Evolutionary conservation across 768 basidiomycete species (phyloP).

Genomic region (Tulasnella sp.): DNA sequence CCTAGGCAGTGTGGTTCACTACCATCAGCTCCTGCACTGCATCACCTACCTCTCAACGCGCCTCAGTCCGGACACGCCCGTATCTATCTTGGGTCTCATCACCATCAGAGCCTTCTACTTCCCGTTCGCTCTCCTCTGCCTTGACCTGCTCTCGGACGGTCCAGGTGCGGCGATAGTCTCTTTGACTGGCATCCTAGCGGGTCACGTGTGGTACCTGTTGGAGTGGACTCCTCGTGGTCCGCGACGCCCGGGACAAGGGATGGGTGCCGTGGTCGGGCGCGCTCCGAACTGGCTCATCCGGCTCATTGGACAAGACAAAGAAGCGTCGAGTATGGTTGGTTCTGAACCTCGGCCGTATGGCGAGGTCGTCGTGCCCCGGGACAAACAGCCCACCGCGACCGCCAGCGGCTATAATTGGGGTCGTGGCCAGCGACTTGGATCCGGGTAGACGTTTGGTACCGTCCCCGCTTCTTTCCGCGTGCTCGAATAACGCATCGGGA

Average conservation of each 20-base stretch:
- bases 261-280: constrained; percentile 47
- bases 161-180: constrained; percentile 51
- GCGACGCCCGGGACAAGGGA: constrained; percentile 44
- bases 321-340: constrained; percentile 37
- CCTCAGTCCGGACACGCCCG: constrained; percentile 61
- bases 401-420: constrained; percentile 52
- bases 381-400: constrained; percentile 33
- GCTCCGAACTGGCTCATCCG: constrained; percentile 60
- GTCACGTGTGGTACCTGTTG: constrained; percentile 69
- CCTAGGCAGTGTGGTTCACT: constrained; percentile 53
- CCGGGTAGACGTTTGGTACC: constrained; percentile 23
- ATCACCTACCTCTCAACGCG: constrained; percentile 65
- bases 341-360: constrained; percentile 41
- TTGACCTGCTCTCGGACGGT: constrained; percentile 62
- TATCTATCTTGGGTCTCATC: constrained; percentile 75
- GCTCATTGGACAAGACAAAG: constrained; percentile 46
- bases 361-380: constrained; percentile 30
- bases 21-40: constrained; percentile 61
- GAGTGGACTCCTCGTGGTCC: constrained; percentile 48
- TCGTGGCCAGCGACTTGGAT: constrained; percentile 51
- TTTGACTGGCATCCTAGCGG: constrained; percentile 68
- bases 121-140: constrained; percentile 66
- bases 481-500: too few relatives aligned
- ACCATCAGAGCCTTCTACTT: constrained; percentile 67
- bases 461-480: too few relatives aligned